These are phyloP conservation scores for Oryza brachyantha DNA, from an alignment of 176 grass and related monocot genomes.

Conservation along the genomic window DNA sequence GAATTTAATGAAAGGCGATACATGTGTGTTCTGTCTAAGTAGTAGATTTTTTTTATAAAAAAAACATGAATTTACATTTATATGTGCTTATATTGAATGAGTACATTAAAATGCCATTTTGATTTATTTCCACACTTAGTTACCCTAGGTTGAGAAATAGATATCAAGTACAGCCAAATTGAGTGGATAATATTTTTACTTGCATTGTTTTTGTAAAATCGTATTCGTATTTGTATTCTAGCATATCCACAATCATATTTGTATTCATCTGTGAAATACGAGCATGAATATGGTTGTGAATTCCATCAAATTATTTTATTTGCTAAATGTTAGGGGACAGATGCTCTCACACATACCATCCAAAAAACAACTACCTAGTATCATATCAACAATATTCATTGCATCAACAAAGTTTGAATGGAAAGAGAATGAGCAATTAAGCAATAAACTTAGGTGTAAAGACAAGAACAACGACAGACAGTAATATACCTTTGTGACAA, in stretches of 20 bases:
- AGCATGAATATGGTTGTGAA: neutral
- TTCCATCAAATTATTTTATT: neutral
- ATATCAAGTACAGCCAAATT: neutral
- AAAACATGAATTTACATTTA: neutral
- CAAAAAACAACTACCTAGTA: neutral
- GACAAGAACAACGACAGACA: neutral
- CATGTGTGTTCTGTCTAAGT: neutral
- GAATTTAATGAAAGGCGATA: neutral
- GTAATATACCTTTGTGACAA: slow-evolving; percentile 53
- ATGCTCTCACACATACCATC: neutral
- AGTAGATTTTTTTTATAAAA: neutral
- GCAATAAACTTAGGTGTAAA: neutral
- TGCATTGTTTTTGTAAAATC: neutral
- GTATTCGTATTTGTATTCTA: neutral
- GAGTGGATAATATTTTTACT: neutral
- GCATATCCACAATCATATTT: neutral
- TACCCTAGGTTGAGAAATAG: neutral
- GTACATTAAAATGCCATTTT: too few species aligned
- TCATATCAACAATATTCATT: neutral
- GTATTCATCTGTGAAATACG: neutral
- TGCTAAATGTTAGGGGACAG: neutral
- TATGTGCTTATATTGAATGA: too few species aligned
- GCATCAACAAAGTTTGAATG: neutral
- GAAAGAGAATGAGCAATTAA: slow-evolving; percentile 20
- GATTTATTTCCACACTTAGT: neutral